Conservation (phyloP, 352 stramenopile genomes). For the Phytophthora boehmeriae region DNA sequence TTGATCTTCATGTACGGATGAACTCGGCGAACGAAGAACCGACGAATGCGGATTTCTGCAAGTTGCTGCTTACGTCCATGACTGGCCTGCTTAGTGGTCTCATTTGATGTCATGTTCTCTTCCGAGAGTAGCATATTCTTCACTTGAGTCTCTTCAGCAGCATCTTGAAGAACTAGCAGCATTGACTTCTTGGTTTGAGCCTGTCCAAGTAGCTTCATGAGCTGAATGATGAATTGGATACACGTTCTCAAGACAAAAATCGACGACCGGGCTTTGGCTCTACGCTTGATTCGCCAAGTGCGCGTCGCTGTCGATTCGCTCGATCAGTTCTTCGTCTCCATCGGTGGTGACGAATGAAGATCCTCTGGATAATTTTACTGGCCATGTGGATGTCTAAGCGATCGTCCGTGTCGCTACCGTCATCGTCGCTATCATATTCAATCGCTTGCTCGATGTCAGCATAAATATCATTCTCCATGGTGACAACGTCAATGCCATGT, state of each 20-base stretch:
- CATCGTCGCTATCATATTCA: neutral
- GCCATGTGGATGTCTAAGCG: constrained; percentile 30
- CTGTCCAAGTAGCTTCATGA: constrained; percentile 38
- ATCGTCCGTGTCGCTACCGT: neutral
- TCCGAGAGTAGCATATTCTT: neutral
- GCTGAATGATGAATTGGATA: constrained; percentile 40
- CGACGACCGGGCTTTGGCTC: constrained; percentile 16
- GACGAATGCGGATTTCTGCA: constrained; percentile 40
- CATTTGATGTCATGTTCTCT: neutral
- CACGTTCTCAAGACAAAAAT: constrained; percentile 31
- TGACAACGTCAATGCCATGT: constrained; percentile 34
- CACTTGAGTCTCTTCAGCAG: constrained; percentile 39
- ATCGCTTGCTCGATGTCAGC: neutral
- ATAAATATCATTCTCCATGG: neutral
- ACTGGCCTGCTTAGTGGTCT: neutral
- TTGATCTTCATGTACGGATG: constrained; percentile 48
- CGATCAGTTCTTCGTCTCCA: constrained; percentile 15
- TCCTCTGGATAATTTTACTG: constrained; percentile 45
- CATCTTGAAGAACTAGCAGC: constrained; percentile 41
- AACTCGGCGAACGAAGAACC: constrained; percentile 58
- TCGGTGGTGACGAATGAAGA: constrained; percentile 17
- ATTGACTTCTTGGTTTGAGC: constrained; percentile 47
- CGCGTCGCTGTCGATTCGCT: constrained; percentile 12
- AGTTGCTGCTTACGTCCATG: constrained; percentile 18
- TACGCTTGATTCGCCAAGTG: constrained; percentile 21